These are phyloP conservation scores for Russula lepida DNA, from an alignment of 768 basidiomycete genomes.

Conservation along the genomic window DNA sequence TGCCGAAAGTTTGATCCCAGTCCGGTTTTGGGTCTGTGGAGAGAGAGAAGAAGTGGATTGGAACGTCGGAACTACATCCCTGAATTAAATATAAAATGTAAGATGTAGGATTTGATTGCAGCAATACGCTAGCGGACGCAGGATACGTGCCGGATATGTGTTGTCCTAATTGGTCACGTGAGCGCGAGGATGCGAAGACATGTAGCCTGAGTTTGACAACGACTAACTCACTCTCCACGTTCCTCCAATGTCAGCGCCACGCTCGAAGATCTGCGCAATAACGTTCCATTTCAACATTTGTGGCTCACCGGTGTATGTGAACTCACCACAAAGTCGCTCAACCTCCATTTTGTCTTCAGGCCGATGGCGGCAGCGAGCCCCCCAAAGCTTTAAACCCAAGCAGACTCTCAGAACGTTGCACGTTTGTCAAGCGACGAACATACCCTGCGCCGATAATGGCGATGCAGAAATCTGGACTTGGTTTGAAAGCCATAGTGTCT, in stretches of 20 bases:
- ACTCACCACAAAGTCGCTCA: constrained; percentile 27
- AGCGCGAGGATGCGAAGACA: too few relatives aligned
- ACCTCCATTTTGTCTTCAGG: constrained; percentile 27
- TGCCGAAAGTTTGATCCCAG: constrained; percentile 23
- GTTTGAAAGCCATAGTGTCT: not conserved
- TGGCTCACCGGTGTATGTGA: not conserved
- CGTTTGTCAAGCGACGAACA: not conserved
- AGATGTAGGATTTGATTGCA: not conserved
- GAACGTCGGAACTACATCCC: constrained; percentile 26
- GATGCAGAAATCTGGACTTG: constrained; percentile 3
- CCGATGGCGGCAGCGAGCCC: constrained; percentile 27
- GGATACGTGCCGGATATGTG: constrained; percentile 20
- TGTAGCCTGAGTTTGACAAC: too few relatives aligned
- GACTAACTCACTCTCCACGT: constrained; percentile 24
- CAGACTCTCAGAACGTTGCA: not conserved
- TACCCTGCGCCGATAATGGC: constrained; percentile 26
- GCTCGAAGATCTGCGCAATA: constrained; percentile 28
- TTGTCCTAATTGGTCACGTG: constrained; percentile 17
- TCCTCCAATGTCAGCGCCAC: constrained; percentile 24
- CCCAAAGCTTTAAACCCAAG: constrained; percentile 20
- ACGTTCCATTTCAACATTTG: not conserved
- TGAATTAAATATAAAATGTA: not conserved
- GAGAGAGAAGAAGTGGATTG: constrained; percentile 22
- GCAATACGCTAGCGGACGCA: not conserved
- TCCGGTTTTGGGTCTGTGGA: constrained; percentile 26